phyloP scores from a whole-genome alignment of 164 flowering plant genomes.

The Protea cynaroides region DNA sequence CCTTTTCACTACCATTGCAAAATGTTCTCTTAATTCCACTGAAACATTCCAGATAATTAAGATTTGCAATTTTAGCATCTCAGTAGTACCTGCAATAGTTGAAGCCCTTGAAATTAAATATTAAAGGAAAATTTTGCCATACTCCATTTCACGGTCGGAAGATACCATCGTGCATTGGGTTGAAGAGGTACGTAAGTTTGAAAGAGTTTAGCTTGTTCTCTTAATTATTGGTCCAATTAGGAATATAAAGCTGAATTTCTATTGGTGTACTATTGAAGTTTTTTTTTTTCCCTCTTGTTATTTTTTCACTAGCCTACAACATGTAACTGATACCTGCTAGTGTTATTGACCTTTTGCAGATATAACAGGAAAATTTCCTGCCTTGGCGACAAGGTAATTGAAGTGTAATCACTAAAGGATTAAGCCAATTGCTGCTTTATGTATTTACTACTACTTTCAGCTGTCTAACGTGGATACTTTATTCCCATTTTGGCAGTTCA shows the following conservation, averaged over 20 bases:
- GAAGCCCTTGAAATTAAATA: too few relatives aligned
- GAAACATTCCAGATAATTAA: too few relatives aligned
- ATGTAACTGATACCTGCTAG: not conserved
- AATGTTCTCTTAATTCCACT: too few relatives aligned
- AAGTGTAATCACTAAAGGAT: not conserved
- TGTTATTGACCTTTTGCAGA: slow-evolving; percentile 33
- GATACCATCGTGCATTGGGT: too few relatives aligned
- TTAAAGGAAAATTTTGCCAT: too few relatives aligned
- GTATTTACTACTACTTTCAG: not conserved
- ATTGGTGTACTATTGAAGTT: too few relatives aligned
- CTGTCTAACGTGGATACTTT: slow-evolving; percentile 10
- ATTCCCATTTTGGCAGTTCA: slow-evolving; percentile 45
- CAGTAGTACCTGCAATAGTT: too few relatives aligned
- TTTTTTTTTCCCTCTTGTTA: not conserved
- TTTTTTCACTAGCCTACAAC: not conserved
- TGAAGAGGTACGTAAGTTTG: not conserved
- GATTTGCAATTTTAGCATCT: too few relatives aligned
- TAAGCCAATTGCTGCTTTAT: not conserved
- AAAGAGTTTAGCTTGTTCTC: not conserved
- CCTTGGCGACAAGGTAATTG: slow-evolving; percentile 44
- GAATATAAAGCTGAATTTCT: too few relatives aligned
- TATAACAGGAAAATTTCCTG: slow-evolving; percentile 38
- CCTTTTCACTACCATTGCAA: too few relatives aligned
- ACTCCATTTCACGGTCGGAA: too few relatives aligned
- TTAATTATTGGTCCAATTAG: too few relatives aligned